A percentile compares a stretch with the other conserved stretches of the same genome.
These are phyloP conservation scores for Cardamine occulta DNA, from an alignment of 345 rosid species.

Conservation along the genomic window DNA sequence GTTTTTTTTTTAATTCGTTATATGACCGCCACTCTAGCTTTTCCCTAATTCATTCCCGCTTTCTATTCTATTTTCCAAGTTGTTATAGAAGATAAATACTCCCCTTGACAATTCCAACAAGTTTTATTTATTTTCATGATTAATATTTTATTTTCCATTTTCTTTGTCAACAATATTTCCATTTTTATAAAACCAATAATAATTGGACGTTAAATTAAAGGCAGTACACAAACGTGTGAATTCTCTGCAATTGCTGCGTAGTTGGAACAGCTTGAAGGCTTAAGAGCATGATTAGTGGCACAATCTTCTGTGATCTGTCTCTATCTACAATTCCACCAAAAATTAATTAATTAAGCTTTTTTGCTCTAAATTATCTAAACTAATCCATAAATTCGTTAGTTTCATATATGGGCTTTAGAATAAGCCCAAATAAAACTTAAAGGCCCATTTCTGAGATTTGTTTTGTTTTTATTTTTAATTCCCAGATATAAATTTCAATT, in stretches of 20 bases:
- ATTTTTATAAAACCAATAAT: neutral
- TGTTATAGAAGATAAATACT: neutral
- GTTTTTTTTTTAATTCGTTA: neutral
- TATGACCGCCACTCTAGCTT: neutral
- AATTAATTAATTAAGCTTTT: neutral
- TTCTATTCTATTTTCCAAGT: neutral
- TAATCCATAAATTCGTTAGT: neutral
- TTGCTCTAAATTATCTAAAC: neutral
- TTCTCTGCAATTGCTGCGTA: neutral
- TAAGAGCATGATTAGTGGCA: constrained; percentile 2
- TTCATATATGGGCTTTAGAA: constrained; percentile 1
- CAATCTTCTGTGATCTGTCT: neutral
- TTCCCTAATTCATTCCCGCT: neutral
- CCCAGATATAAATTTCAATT: neutral
- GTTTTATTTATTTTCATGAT: neutral
- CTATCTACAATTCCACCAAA: neutral
- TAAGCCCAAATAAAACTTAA: neutral
- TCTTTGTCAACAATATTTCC: neutral
- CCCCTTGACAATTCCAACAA: constrained; percentile 24
- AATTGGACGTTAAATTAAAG: constrained; percentile 1
- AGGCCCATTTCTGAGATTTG: neutral
- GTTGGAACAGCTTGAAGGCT: neutral
- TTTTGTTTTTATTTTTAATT: neutral
- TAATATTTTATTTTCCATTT: neutral
- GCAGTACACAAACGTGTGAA: neutral